Evolutionary conservation across 495 filamentous ascomycete genomes (phyloP).

Genomic region (Xanthoparmelia taractica): DNA sequence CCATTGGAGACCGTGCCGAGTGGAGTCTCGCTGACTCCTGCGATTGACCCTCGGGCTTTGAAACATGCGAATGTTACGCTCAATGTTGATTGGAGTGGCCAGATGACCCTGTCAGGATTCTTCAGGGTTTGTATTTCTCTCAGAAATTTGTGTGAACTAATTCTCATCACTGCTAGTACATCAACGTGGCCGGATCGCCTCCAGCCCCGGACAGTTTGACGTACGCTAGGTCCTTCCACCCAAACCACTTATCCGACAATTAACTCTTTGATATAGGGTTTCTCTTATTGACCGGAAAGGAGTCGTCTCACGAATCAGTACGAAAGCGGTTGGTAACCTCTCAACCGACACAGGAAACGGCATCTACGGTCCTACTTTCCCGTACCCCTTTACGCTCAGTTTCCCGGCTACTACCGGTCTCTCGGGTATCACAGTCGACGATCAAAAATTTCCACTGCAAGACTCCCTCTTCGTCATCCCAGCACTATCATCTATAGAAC

Average conservation of each 20-base stretch:
- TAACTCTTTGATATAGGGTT: neutral
- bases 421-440: constrained; percentile 8
- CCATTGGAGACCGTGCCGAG: constrained; percentile 36
- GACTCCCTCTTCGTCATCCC: constrained; percentile 10
- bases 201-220: constrained; percentile 5
- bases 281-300: constrained; percentile 8
- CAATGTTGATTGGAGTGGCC: constrained; percentile 26
- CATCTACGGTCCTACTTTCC: constrained; percentile 17
- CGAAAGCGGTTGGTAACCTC: constrained; percentile 1
- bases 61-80: constrained; percentile 46
- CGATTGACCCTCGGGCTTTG: constrained; percentile 48
- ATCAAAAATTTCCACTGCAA: constrained; percentile 1
- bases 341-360: constrained; percentile 9
- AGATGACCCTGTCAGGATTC: constrained; percentile 17
- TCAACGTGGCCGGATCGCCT: constrained; percentile 1
- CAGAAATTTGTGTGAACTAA: too few species aligned
- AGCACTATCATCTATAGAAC: neutral
- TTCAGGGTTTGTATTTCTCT: constrained; percentile 1
- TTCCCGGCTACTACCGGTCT: constrained; percentile 8
- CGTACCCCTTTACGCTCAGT: constrained; percentile 13
- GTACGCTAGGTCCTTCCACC: neutral
- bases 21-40: constrained; percentile 42
- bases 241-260: neutral
- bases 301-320: neutral
- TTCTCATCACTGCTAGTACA: constrained; percentile 5